Percentiles rank a stretch among this genome's conserved stretches.
Evolutionary conservation across 805 yeast genomes (phyloP).

Genomic region (Sugiyamaella lignohabitans): DNA sequence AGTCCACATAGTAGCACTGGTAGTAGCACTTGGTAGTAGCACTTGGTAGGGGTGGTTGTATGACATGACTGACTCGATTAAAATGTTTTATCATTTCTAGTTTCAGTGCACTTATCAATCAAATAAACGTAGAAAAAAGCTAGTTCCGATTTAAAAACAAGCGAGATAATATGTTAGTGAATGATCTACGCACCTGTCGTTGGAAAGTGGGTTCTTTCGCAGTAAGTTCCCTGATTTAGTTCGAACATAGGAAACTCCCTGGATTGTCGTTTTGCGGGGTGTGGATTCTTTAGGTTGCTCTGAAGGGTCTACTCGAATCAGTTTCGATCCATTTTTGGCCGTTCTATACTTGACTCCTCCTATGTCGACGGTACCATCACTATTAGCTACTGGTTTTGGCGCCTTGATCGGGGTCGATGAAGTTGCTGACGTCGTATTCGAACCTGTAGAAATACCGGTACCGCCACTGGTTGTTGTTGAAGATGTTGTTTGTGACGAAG

Average conservation of each 20-base stretch:
- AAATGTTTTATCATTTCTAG: too few relatives aligned
- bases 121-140: too few relatives aligned
- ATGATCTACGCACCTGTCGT: not conserved
- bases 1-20: too few relatives aligned
- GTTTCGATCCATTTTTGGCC: constrained; percentile 21
- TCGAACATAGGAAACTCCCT: constrained; percentile 24
- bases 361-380: constrained; percentile 17
- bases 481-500: not conserved
- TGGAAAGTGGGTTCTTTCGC: not conserved
- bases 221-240: constrained; percentile 19
- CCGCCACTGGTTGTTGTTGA: not conserved
- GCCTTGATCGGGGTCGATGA: not conserved
- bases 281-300: constrained; percentile 3
- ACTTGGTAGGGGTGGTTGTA: too few relatives aligned
- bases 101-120: too few relatives aligned
- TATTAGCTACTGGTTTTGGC: not conserved
- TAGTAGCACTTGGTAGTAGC: too few relatives aligned
- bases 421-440: not conserved
- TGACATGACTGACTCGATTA: too few relatives aligned
- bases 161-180: too few relatives aligned
- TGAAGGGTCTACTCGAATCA: constrained; percentile 14
- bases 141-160: too few relatives aligned
- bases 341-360: constrained; percentile 23
- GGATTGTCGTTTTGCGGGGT: constrained; percentile 22
- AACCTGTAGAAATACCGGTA: not conserved